Evolutionary conservation across 2,329 filamentous ascomycete genomes (phyloP).

Genomic region (Xylaria sp.): DNA sequence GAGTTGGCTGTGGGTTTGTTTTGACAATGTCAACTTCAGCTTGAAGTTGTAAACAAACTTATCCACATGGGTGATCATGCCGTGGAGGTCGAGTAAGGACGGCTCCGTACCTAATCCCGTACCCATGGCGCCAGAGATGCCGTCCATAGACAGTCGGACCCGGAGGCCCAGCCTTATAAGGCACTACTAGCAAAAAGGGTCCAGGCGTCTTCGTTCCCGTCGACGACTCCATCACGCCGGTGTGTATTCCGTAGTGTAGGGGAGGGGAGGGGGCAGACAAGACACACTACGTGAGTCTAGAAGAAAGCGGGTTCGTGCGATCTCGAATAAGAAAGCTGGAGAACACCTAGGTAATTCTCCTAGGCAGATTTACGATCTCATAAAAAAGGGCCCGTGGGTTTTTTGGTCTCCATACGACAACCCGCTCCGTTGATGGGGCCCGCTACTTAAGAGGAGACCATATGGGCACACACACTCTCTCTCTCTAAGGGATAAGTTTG

Average conservation of each 20-base stretch:
- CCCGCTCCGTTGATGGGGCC: background rate
- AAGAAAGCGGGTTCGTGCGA: slow-evolving; percentile 2
- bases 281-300: background rate
- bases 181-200: background rate
- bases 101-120: background rate
- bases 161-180: background rate
- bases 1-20: too few relatives aligned
- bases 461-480: background rate
- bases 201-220: background rate
- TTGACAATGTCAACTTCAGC: too few relatives aligned
- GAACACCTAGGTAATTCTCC: background rate
- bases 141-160: background rate
- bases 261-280: background rate
- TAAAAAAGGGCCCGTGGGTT: background rate
- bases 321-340: background rate
- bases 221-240: slow-evolving; percentile 6
- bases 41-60: background rate
- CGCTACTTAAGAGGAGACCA: background rate
- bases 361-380: background rate
- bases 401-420: background rate
- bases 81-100: background rate
- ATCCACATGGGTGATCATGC: background rate
- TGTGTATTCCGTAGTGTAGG: background rate
- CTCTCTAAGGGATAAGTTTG: background rate
- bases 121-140: background rate